phyloP scores from a whole-genome alignment of 441 rosid genomes.

The Aquilaria agallochum region DNA sequence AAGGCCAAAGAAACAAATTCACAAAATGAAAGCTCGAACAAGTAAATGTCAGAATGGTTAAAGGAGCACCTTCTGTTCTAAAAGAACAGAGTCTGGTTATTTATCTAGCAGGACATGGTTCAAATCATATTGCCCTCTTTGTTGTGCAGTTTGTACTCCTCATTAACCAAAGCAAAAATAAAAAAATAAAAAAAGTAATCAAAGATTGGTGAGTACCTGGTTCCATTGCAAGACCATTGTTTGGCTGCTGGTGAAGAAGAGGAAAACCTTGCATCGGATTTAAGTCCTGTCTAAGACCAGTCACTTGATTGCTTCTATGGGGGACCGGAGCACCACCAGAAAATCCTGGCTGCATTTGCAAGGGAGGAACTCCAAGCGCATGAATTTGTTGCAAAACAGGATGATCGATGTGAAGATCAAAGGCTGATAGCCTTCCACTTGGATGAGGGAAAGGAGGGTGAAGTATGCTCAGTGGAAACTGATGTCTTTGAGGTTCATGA shows the following conservation, averaged over 20 bases:
- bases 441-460: slow-evolving; percentile 68
- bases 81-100: too few relatives aligned
- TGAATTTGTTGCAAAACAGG: slow-evolving; percentile 71
- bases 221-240: slow-evolving; percentile 43
- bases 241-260: slow-evolving; percentile 48
- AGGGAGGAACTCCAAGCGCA: slow-evolving; percentile 51
- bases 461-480: slow-evolving; percentile 50
- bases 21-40: too few relatives aligned
- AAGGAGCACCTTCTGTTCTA: too few relatives aligned
- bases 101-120: too few relatives aligned
- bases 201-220: slow-evolving; percentile 36
- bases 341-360: slow-evolving; percentile 57
- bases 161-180: too few relatives aligned
- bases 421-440: slow-evolving; percentile 41
- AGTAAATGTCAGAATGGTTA: too few relatives aligned
- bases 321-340: slow-evolving; percentile 39
- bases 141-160: too few relatives aligned
- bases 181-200: not conserved
- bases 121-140: too few relatives aligned
- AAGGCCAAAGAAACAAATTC: too few relatives aligned
- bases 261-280: slow-evolving; percentile 66
- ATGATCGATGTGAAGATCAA: slow-evolving; percentile 55
- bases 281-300: slow-evolving; percentile 53
- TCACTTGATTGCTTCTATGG: slow-evolving; percentile 48
- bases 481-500: slow-evolving; percentile 54